phyloP scores from a whole-genome alignment of 768 basidiomycete species.

The Tephrocybe sp. region DNA sequence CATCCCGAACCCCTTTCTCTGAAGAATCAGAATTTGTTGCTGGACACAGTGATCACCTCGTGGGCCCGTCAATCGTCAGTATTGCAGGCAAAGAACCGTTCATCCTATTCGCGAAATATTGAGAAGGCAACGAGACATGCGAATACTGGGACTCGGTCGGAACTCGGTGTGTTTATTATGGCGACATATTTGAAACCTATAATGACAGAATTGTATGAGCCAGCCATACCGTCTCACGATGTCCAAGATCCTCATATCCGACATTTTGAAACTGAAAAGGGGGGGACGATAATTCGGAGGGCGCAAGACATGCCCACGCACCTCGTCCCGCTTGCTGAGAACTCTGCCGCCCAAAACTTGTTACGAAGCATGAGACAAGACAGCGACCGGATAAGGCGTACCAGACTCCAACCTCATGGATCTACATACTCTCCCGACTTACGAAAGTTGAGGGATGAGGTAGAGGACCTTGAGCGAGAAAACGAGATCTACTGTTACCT shows the following conservation, averaged over 20 bases:
- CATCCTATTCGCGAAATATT: background rate
- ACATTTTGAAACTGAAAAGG: background rate
- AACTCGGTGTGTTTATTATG: too few relatives aligned
- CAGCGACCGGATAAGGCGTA: conserved; percentile 7
- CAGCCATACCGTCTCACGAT: too few relatives aligned
- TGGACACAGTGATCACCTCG: background rate
- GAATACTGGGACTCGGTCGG: too few relatives aligned
- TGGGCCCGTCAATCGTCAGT: background rate
- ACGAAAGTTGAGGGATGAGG: conserved; percentile 4
- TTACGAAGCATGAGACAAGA: conserved; percentile 11
- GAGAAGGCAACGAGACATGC: too few relatives aligned
- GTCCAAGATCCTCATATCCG: background rate
- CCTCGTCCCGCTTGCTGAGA: conserved; percentile 1
- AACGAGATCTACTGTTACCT: conserved; percentile 11
- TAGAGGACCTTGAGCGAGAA: conserved; percentile 12
- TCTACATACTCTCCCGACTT: background rate
- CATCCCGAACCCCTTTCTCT: background rate
- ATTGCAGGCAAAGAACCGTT: background rate
- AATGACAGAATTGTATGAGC: too few relatives aligned
- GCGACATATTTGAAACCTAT: too few relatives aligned
- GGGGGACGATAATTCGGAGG: too few relatives aligned
- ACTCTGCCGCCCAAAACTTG: conserved; percentile 7
- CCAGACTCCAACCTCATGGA: background rate
- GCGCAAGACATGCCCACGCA: background rate
- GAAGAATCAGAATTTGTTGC: background rate